phyloP scores from a whole-genome alignment of 805 yeast species.

The Zygoascus tannicola region DNA sequence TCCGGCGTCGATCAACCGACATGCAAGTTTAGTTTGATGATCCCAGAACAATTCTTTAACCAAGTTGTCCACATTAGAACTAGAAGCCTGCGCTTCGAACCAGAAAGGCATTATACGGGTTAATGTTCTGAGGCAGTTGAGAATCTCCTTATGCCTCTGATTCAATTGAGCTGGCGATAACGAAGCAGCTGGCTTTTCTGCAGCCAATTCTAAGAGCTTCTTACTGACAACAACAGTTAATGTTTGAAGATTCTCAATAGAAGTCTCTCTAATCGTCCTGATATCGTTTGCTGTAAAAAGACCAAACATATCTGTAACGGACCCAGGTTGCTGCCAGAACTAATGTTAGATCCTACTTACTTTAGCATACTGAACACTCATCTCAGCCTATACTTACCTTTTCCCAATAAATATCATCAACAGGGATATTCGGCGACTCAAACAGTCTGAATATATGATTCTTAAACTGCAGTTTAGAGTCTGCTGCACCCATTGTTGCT shows the following conservation, averaged over 20 bases:
- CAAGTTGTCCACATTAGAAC: constrained; percentile 11
- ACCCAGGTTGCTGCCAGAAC: constrained; percentile 42
- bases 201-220: constrained; percentile 25
- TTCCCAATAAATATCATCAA: constrained; percentile 34
- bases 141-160: constrained; percentile 19
- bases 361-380: not conserved
- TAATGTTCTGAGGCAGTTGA: constrained; percentile 56
- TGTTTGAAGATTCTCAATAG: constrained; percentile 46
- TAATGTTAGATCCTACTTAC: constrained; percentile 16
- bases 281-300: constrained; percentile 50
- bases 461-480: constrained; percentile 53
- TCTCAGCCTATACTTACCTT: constrained; percentile 15
- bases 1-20: constrained; percentile 29
- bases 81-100: constrained; percentile 42
- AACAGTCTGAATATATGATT: constrained; percentile 49
- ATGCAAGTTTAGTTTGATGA: constrained; percentile 24
- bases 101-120: constrained; percentile 58
- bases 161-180: no score
- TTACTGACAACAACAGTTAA: constrained; percentile 37
- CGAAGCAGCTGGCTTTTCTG: not conserved
- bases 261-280: constrained; percentile 47
- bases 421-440: constrained; percentile 25
- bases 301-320: constrained; percentile 49
- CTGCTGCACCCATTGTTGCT: constrained; percentile 82
- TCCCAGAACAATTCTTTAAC: constrained; percentile 38